A percentile compares a stretch with the other conserved stretches of the same genome.
Evolutionary conservation across 495 filamentous ascomycete genomes (phyloP).

Genomic region (Penicillium riverlandense): DNA sequence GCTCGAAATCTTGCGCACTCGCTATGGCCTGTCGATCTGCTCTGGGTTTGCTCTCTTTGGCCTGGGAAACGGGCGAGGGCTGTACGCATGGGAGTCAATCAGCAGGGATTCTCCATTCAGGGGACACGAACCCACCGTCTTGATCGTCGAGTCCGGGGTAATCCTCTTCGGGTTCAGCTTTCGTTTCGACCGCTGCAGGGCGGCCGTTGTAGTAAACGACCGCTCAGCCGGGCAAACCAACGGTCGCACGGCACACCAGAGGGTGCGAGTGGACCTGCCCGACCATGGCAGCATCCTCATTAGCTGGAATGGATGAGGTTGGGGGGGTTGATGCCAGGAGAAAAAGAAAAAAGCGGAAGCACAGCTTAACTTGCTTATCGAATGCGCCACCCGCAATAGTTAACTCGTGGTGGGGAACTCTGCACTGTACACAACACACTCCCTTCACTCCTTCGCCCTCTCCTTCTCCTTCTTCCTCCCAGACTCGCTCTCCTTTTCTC

Average conservation of each 20-base stretch:
- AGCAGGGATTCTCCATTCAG: too few species aligned
- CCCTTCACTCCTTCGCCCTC: neutral
- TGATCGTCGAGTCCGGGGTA: neutral
- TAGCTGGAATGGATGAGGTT: neutral
- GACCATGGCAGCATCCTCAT: conserved; percentile 34
- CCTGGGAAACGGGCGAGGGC: too few species aligned
- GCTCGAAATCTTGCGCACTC: conserved; percentile 18
- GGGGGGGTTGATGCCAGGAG: conserved; percentile 2
- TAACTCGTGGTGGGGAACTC: conserved; percentile 22
- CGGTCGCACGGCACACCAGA: conserved; percentile 26
- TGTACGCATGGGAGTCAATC: too few species aligned
- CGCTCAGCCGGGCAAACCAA: conserved; percentile 16
- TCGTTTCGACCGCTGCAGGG: conserved; percentile 19
- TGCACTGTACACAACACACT: conserved; percentile 24
- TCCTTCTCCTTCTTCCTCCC: neutral
- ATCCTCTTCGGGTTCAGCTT: conserved; percentile 3
- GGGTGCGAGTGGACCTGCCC: conserved; percentile 25
- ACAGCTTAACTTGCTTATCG: conserved; percentile 10
- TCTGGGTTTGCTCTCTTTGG: neutral
- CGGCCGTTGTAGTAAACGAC: conserved; percentile 26
- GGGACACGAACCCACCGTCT: neutral
- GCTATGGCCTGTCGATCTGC: conserved; percentile 9
- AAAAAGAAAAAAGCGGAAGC: conserved; percentile 8
- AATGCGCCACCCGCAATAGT: too few species aligned
- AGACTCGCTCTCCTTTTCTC: neutral